Evolutionary conservation across 1,139 yeast genomes (phyloP).

Genomic region (Suhomyces terraborum): DNA sequence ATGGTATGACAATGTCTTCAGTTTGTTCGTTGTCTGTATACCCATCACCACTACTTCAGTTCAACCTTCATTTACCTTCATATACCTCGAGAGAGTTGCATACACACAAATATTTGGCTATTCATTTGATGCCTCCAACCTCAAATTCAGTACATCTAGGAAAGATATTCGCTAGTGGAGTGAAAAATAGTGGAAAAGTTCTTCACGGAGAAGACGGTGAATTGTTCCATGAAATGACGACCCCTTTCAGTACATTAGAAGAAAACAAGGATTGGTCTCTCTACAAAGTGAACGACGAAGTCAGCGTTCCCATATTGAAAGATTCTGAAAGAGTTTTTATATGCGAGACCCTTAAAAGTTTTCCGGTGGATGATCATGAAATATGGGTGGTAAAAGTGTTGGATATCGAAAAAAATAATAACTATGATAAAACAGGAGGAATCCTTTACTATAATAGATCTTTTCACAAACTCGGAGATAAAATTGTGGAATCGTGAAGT

Average conservation of each 20-base stretch:
- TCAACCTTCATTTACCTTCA: constrained; percentile 82
- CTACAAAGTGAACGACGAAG: constrained; percentile 20
- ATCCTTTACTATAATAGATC: constrained; percentile 63
- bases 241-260: constrained; percentile 47
- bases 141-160: constrained; percentile 53
- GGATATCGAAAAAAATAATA: constrained; percentile 45
- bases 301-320: constrained; percentile 58
- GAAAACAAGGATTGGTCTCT: constrained; percentile 32
- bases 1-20: constrained; percentile 82
- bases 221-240: constrained; percentile 48
- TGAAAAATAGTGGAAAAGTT: constrained; percentile 27
- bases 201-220: constrained; percentile 36
- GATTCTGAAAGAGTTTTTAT: constrained; percentile 64
- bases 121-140: constrained; percentile 73
- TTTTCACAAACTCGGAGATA: constrained; percentile 58
- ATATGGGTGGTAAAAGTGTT: constrained; percentile 78
- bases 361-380: constrained; percentile 76
- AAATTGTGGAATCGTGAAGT: constrained; percentile 19
- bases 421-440: constrained; percentile 50
- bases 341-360: constrained; percentile 56
- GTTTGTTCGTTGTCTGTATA: constrained; percentile 74
- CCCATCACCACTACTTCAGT: constrained; percentile 75
- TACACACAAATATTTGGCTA: constrained; percentile 55
- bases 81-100: constrained; percentile 70
- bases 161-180: constrained; percentile 63